These are phyloP conservation scores for Boletus rubroflammeus DNA, from an alignment of 768 basidiomycete species.

Conservation along the genomic window DNA sequence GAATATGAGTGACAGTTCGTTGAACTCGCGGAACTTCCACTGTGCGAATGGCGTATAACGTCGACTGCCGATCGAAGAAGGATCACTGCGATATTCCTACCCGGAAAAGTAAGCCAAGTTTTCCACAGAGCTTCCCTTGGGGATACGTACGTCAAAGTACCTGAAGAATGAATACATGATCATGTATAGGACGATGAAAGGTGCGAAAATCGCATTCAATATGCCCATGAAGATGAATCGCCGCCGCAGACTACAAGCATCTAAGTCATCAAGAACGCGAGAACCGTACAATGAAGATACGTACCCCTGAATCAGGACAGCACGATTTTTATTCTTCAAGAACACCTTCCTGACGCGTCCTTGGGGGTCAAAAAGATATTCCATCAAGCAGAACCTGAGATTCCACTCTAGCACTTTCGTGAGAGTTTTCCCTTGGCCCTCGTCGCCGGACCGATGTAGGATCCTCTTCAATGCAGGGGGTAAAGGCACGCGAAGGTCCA, in stretches of 20 bases:
- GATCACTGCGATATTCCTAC: conserved; percentile 98
- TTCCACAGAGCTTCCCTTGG: not conserved
- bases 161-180: conserved; percentile 99
- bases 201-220: conserved; percentile 91
- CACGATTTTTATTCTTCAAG: conserved; percentile 77
- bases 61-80: conserved; percentile 88
- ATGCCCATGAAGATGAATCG: conserved; percentile 97
- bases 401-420: conserved; percentile 98
- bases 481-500: conserved; percentile 83
- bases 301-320: conserved; percentile 79
- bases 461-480: conserved; percentile 56
- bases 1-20: conserved; percentile 94
- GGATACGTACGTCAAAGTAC: conserved; percentile 84
- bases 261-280: not conserved
- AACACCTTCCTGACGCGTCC: conserved; percentile 92
- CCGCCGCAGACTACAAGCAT: conserved; percentile 56
- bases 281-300: conserved; percentile 21
- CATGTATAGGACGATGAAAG: conserved; percentile 95
- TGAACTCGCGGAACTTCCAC: conserved; percentile 99
- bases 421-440: conserved; percentile 72
- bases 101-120: not conserved
- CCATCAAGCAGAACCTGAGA: conserved; percentile 90
- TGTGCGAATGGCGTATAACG: conserved; percentile 92
- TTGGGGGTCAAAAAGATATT: conserved; percentile 87
- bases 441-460: conserved; percentile 40